Conservation (phyloP, 225 moss, liverwort and hornwort genomes). For the Sphagnum contortum region DNA sequence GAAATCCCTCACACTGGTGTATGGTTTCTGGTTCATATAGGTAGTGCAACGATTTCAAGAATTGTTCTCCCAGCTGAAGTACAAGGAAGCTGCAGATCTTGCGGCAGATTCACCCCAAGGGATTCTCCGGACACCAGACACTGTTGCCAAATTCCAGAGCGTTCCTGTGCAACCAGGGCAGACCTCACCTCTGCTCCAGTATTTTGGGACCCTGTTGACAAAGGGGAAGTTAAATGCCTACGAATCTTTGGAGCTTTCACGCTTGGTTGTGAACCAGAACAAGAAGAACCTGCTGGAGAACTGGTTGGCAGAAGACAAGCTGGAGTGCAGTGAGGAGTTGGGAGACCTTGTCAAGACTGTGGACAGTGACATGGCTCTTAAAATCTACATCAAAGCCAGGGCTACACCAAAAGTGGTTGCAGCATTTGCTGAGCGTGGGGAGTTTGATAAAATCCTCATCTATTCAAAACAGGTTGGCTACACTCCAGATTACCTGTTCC, state of each 20-base stretch:
- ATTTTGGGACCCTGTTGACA: constrained; percentile 87
- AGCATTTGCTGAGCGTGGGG: constrained; percentile 92
- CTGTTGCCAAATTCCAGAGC: constrained; percentile 98
- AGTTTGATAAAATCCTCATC: constrained; percentile 96
- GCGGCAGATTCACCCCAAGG: constrained; percentile 99
- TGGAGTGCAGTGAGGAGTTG: constrained; percentile 97
- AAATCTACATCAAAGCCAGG: constrained; percentile 94
- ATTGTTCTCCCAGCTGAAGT: constrained; percentile 95
- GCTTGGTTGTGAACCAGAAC: constrained; percentile 93
- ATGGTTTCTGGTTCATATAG: constrained; percentile 27
- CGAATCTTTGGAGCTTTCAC: constrained; percentile 92
- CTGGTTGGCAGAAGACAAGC: constrained; percentile 99
- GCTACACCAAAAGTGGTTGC: constrained; percentile 97
- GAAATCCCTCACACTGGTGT: too few relatives aligned
- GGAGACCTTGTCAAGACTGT: constrained; percentile 99
- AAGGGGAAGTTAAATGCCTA: constrained; percentile 88
- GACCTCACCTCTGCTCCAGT: constrained; percentile 91
- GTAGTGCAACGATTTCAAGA: constrained; percentile 99
- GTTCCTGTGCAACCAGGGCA: constrained; percentile 92
- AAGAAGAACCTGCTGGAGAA: constrained; percentile 94
- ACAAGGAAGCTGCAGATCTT: constrained; percentile 97
- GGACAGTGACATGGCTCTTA: constrained; percentile 96
- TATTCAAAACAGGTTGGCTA: constrained; percentile 99
- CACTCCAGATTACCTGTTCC: constrained; percentile 87
- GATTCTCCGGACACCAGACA: constrained; percentile 90